These are phyloP conservation scores for Mucuna pruriens DNA, from an alignment of 306 rosid species.

Conservation along the genomic window DNA sequence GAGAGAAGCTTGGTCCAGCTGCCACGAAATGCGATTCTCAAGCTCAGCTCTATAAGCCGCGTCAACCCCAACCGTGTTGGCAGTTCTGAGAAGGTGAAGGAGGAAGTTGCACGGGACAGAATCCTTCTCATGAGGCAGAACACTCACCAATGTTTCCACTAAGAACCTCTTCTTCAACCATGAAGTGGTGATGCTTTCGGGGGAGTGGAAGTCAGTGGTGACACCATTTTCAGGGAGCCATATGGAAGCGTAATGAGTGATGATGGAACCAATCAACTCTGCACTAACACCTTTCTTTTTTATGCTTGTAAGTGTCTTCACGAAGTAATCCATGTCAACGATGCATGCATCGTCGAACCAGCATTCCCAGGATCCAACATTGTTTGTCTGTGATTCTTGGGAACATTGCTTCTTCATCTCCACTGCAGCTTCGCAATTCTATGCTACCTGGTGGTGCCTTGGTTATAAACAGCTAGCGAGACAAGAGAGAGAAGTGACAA, in stretches of 20 bases:
- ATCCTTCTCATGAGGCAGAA: conserved; percentile 86
- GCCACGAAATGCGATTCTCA: conserved; percentile 79
- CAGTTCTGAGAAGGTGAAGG: conserved; percentile 78
- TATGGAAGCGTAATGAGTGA: conserved; percentile 88
- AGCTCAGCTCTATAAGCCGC: conserved; percentile 59
- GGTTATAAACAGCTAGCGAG: background rate
- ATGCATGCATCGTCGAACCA: conserved; percentile 91
- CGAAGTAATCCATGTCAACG: conserved; percentile 94
- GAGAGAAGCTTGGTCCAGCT: conserved; percentile 80
- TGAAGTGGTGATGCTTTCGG: conserved; percentile 63
- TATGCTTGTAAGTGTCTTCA: conserved; percentile 81
- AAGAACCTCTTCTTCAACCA: conserved; percentile 93
- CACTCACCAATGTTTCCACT: conserved; percentile 82
- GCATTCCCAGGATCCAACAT: conserved; percentile 52
- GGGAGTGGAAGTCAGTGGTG: conserved; percentile 38
- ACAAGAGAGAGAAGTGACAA: background rate
- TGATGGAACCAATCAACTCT: conserved; percentile 79
- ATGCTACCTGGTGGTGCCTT: background rate
- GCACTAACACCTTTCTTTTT: conserved; percentile 81
- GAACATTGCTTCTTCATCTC: conserved; percentile 43
- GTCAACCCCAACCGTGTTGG: conserved; percentile 85
- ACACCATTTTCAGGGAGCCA: conserved; percentile 67
- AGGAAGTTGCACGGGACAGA: conserved; percentile 90
- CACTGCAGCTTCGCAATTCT: background rate
- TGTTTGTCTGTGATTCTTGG: conserved; percentile 36